A percentile compares a stretch with the other conserved stretches of the same genome.
Evolutionary conservation across 2,329 filamentous ascomycete species (phyloP).

Genomic region (Phoma herbarum): DNA sequence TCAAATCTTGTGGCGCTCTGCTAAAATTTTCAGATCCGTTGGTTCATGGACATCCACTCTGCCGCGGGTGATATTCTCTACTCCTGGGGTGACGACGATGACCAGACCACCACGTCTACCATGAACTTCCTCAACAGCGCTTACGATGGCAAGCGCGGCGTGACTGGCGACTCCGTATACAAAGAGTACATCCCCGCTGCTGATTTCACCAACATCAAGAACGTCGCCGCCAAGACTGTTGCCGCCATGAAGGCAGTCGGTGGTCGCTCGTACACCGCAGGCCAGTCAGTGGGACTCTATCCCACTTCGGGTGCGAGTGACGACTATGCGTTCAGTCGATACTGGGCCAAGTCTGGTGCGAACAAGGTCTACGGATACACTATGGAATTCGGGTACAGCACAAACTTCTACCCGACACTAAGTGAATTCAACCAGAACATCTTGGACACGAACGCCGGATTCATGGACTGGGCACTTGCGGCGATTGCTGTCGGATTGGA

Average conservation of each 20-base stretch:
- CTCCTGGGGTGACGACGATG: conserved; percentile 65
- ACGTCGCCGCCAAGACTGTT: conserved; percentile 45
- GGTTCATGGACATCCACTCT: conserved; percentile 69
- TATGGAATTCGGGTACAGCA: conserved; percentile 52
- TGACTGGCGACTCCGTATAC: conserved; percentile 63
- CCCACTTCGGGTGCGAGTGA: conserved; percentile 51
- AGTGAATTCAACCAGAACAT: conserved; percentile 54
- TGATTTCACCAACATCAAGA: conserved; percentile 47
- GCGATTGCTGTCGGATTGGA: conserved; percentile 44
- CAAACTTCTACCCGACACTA: conserved; percentile 53
- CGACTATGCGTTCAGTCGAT: conserved; percentile 53
- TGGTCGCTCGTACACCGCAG: conserved; percentile 44
- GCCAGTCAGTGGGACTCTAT: conserved; percentile 51
- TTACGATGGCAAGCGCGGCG: conserved; percentile 62
- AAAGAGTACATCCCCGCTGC: conserved; percentile 53
- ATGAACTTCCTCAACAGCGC: conserved; percentile 64
- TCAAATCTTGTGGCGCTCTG: no score
- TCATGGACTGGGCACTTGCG: conserved; percentile 54
- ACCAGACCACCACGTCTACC: conserved; percentile 56
- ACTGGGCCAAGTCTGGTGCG: conserved; percentile 43
- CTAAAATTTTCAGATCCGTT: conserved; percentile 52
- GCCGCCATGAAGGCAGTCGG: conserved; percentile 51
- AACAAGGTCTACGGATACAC: conserved; percentile 55
- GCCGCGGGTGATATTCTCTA: conserved; percentile 63
- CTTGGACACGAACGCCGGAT: conserved; percentile 52